These are phyloP conservation scores for Termitomyces heimii DNA, from an alignment of 768 basidiomycete genomes.

Conservation along the genomic window DNA sequence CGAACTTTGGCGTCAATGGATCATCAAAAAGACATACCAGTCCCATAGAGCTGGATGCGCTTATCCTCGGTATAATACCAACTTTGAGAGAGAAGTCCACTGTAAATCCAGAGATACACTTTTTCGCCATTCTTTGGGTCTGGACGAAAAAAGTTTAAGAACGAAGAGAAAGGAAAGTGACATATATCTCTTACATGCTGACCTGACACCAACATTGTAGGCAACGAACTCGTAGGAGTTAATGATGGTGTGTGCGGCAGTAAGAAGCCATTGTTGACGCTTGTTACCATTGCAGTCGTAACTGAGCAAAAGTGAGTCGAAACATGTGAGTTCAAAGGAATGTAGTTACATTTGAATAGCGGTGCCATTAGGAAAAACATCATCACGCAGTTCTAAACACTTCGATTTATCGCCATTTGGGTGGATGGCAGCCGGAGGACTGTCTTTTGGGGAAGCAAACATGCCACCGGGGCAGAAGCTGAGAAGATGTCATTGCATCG, in stretches of 20 bases:
- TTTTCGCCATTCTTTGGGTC: constrained; percentile 22
- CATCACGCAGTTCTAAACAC: constrained; percentile 23
- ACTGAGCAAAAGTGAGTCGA: constrained; percentile 10
- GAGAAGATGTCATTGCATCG: constrained; percentile 1
- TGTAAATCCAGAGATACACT: constrained; percentile 24
- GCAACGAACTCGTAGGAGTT: constrained; percentile 16
- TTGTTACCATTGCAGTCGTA: constrained; percentile 28
- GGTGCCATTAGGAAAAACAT: constrained; percentile 19
- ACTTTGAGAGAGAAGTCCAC: constrained; percentile 21
- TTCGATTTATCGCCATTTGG: constrained; percentile 20
- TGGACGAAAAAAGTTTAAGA: background rate
- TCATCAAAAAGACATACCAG: constrained; percentile 10
- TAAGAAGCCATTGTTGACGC: constrained; percentile 27
- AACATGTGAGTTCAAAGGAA: background rate
- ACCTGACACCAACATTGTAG: constrained; percentile 30
- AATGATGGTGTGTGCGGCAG: constrained; percentile 21
- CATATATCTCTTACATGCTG: constrained; percentile 15
- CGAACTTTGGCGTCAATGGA: background rate
- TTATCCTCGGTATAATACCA: constrained; percentile 24
- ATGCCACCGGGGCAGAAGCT: constrained; percentile 19
- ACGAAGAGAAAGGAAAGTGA: background rate
- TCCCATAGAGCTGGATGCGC: constrained; percentile 16
- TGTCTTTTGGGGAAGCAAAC: constrained; percentile 10
- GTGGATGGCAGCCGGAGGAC: constrained; percentile 14
- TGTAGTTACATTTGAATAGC: constrained; percentile 20